Base-by-base conservation (phyloP, 1,284 basidiomycete genomes). In the Ganoderma resinaceum region DNA sequence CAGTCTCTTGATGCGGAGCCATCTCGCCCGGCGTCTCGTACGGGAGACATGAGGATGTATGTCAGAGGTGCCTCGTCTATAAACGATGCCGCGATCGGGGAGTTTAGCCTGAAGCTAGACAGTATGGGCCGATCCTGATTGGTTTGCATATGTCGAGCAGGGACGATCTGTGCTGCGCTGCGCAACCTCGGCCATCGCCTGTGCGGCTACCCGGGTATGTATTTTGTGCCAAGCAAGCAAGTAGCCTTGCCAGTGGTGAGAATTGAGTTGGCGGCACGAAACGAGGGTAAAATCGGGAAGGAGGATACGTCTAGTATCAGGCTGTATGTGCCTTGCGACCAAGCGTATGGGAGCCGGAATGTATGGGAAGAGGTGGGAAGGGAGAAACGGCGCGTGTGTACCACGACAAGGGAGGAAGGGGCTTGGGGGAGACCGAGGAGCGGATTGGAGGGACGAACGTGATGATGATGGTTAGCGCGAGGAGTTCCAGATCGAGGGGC, bases 401-500 rank as follows among this genome's bases (percentile, higher is more conserved):
- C 29, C 23, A 26, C 5, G 18, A 23, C 23, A 61, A 40, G 37
- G 38, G 59, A 38, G 20, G 31, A n/a, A 6, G 33, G 16, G 29
- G 42, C 60, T 49, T 49, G 65, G 57, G 23, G 60, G 42, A 7
- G 66, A 37, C 20, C 61, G 66, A 65, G 65, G 53, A 53, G 23
- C 23, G 62, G 57, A 63, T 31, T 18, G 37, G 38, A 52, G 31
- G 40, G 33, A 70, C 62, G 57, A 67, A 68, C 66, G 68, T 68
- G 68, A 11, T 68, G 66, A 68, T 70, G 68, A 31, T 53, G 52
- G 61, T 61, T 53, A 59, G 49, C 52, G 42, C 20, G n/a, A 53
- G 20, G 55, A 38, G 52, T 61, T 66, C 60, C 40, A 49, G 62
- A 49, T 26, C 58, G 33, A 12, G 18, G 33, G 46, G 33, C 46